A percentile compares a stretch with the other conserved stretches of the same genome.
Evolutionary conservation across 2,329 filamentous ascomycete genomes (phyloP).

Genomic region (Colletotrichum camelliae): DNA sequence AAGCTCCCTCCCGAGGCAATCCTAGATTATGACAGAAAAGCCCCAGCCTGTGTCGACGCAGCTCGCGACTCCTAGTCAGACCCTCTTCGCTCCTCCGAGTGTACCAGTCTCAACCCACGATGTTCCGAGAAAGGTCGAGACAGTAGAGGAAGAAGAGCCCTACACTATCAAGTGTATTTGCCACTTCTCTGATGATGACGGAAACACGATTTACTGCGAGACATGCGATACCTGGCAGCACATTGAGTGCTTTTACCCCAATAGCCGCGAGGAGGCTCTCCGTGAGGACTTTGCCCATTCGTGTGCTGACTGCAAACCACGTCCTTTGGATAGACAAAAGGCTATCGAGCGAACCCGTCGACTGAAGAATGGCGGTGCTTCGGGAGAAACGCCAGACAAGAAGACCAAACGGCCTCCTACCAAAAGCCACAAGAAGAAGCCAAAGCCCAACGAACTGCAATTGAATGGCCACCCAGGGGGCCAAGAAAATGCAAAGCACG

Average conservation of each 20-base stretch:
- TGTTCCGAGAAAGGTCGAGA: conserved; percentile 53
- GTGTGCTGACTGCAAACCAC: conserved; percentile 87
- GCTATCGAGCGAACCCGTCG: conserved; percentile 76
- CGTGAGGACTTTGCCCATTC: conserved; percentile 78
- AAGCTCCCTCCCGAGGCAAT: conserved; percentile 46
- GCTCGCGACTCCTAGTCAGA: conserved; percentile 61
- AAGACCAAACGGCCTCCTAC: conserved; percentile 76
- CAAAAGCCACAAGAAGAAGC: conserved; percentile 89
- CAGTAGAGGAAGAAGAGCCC: conserved; percentile 74
- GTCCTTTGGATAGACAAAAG: conserved; percentile 73
- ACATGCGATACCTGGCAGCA: conserved; percentile 98
- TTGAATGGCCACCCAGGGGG: conserved; percentile 70
- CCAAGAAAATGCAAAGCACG: conserved; percentile 58
- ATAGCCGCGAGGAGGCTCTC: conserved; percentile 74
- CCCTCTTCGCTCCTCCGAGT: conserved; percentile 45
- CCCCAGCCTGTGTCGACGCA: conserved; percentile 58
- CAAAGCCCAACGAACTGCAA: conserved; percentile 71
- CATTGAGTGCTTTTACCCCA: conserved; percentile 91
- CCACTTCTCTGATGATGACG: conserved; percentile 91
- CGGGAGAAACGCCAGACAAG: conserved; percentile 65
- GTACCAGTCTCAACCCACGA: conserved; percentile 43
- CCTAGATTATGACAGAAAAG: conserved; percentile 69
- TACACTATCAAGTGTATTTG: conserved; percentile 99
- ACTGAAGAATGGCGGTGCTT: conserved; percentile 48
- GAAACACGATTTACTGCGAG: conserved; percentile 96